Percentiles rank a stretch among this genome's conserved stretches.
Evolutionary conservation across 2,329 filamentous ascomycete genomes (phyloP).

Genomic region (Exophiala sideris): DNA sequence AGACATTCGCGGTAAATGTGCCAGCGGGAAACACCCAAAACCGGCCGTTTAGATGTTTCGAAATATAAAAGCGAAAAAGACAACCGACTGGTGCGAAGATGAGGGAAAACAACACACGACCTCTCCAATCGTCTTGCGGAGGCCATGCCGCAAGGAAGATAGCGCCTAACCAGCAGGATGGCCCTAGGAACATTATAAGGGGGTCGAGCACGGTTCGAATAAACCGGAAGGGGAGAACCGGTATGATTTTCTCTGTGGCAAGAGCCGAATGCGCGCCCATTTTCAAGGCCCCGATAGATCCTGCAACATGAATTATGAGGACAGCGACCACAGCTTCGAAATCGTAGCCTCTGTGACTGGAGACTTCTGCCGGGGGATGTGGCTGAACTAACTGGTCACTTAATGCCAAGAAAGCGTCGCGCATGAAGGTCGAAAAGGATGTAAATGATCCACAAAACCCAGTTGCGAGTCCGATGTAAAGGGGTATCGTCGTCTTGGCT

Average conservation of each 20-base stretch:
- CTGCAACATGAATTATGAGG: constrained; percentile 63
- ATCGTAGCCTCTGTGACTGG: constrained; percentile 56
- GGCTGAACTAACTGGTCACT: constrained; percentile 58
- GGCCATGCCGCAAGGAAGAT: constrained; percentile 65
- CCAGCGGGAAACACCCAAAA: constrained; percentile 69
- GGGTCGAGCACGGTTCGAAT: constrained; percentile 61
- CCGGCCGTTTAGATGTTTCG: constrained; percentile 63
- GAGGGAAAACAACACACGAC: constrained; percentile 65
- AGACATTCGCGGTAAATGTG: constrained; percentile 73
- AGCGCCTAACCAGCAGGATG: constrained; percentile 69
- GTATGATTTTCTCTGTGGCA: constrained; percentile 53
- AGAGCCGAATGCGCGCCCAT: constrained; percentile 70
- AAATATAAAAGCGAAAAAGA: constrained; percentile 66
- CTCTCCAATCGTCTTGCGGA: constrained; percentile 64
- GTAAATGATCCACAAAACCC: constrained; percentile 84
- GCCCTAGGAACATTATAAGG: constrained; percentile 58
- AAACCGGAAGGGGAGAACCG: constrained; percentile 54
- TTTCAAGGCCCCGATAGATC: constrained; percentile 65
- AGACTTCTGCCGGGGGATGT: background rate
- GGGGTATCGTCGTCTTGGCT: constrained; percentile 75
- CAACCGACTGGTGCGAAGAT: constrained; percentile 76
- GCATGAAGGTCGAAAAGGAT: constrained; percentile 76
- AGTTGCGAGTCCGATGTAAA: constrained; percentile 77
- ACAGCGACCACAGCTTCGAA: constrained; percentile 73
- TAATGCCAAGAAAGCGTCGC: constrained; percentile 70